Evolutionary conservation across 2,329 filamentous ascomycete species (phyloP).

Genomic region (Exserohilum rostratum): DNA sequence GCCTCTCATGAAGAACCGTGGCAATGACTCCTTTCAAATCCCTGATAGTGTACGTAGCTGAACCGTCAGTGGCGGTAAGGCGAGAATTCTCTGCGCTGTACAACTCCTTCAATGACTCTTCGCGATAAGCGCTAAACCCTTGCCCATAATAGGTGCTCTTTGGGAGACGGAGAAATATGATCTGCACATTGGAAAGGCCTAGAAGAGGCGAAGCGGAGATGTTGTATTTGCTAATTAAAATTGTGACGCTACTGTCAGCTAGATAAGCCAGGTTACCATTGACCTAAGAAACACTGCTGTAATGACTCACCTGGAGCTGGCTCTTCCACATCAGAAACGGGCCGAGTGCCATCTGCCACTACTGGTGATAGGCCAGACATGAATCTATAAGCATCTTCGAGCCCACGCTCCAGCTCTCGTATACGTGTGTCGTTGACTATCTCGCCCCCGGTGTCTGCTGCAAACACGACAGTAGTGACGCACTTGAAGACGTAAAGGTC

Average conservation of each 20-base stretch:
- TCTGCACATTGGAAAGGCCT: conserved; percentile 24
- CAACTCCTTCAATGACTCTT: conserved; percentile 29
- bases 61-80: conserved; percentile 26
- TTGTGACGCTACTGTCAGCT: conserved; percentile 10
- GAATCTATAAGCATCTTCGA: conserved; percentile 29
- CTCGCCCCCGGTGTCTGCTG: conserved; percentile 30
- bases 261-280: neutral
- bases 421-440: conserved; percentile 18
- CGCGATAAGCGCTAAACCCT: conserved; percentile 20
- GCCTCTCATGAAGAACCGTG: conserved; percentile 20
- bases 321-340: neutral
- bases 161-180: conserved; percentile 37
- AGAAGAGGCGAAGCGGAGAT: conserved; percentile 19
- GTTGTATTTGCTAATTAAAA: conserved; percentile 12
- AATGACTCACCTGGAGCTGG: neutral
- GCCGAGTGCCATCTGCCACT: neutral
- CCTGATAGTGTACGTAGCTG: conserved; percentile 26
- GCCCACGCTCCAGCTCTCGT: conserved; percentile 30
- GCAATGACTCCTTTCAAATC: conserved; percentile 25
- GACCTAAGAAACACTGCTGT: neutral
- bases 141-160: conserved; percentile 27
- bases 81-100: conserved; percentile 25
- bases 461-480: conserved; percentile 33
- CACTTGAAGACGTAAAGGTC: conserved; percentile 38
- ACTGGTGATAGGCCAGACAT: conserved; percentile 20